phyloP scores from a whole-genome alignment of 305 asterid species.

The Andrographis paniculata region DNA sequence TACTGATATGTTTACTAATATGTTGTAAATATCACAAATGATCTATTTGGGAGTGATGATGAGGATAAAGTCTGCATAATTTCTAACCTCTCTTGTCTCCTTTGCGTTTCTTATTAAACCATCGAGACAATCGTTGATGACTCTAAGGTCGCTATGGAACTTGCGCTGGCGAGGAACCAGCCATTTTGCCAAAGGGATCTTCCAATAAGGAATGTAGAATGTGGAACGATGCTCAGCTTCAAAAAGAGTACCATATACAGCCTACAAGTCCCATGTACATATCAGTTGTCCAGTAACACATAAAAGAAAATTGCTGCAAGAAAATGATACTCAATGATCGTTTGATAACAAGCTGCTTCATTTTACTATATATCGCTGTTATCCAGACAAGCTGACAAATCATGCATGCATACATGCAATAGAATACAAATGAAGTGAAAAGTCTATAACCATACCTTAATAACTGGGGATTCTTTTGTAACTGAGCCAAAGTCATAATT shows the following conservation, averaged over 20 bases:
- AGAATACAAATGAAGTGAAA: not conserved
- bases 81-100: constrained; percentile 85
- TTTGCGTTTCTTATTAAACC: constrained; percentile 80
- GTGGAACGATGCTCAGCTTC: constrained; percentile 99
- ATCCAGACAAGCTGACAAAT: too few relatives aligned
- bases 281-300: not conserved
- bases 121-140: constrained; percentile 86
- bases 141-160: constrained; percentile 80
- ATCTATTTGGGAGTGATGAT: too few relatives aligned
- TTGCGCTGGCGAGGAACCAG: constrained; percentile 82
- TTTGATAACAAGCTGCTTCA: too few relatives aligned
- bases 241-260: constrained; percentile 91
- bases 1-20: too few relatives aligned
- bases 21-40: too few relatives aligned
- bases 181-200: constrained; percentile 79
- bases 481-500: constrained; percentile 93
- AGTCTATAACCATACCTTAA: constrained; percentile 43
- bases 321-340: too few relatives aligned
- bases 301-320: not conserved
- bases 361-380: too few relatives aligned
- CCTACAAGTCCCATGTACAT: constrained; percentile 37
- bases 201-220: constrained; percentile 94
- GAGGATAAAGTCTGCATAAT: too few relatives aligned
- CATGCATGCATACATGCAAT: too few relatives aligned
- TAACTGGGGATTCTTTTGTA: constrained; percentile 89